Evolutionary conservation across 495 filamentous ascomycete species (phyloP).

Genomic region (Aspergillus kassunensis): DNA sequence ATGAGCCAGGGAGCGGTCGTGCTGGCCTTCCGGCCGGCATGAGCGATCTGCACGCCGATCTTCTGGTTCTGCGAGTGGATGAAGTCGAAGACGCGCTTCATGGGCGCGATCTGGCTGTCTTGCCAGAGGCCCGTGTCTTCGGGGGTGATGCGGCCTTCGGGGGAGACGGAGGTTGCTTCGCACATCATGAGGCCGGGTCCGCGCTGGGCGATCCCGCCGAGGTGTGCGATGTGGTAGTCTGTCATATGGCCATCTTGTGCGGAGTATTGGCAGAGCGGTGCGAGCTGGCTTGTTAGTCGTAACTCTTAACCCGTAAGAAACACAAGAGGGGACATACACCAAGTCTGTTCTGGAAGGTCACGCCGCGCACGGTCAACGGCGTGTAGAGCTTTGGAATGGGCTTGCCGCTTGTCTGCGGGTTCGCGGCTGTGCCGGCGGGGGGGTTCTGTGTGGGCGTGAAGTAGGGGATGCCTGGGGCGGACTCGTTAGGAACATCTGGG

Average conservation of each 20-base stretch:
- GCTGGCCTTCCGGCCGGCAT: conserved; percentile 72
- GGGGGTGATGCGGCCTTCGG: conserved; percentile 76
- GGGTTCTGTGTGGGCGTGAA: conserved; percentile 65
- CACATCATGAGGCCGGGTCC: conserved; percentile 66
- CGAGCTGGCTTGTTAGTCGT: too few relatives aligned
- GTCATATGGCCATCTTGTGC: conserved; percentile 60
- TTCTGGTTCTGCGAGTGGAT: conserved; percentile 67
- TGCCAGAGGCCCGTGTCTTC: conserved; percentile 69
- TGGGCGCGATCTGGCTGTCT: conserved; percentile 62
- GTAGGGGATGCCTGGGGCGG: conserved; percentile 48
- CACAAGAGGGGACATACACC: conserved; percentile 38
- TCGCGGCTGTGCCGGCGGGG: conserved; percentile 60
- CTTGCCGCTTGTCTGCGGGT: conserved; percentile 54
- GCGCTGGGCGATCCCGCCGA: conserved; percentile 57
- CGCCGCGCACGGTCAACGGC: conserved; percentile 55
- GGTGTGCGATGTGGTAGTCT: conserved; percentile 57
- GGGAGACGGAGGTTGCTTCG: conserved; percentile 66
- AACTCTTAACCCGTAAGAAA: too few relatives aligned
- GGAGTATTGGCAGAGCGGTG: conserved; percentile 68
- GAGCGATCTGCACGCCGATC: conserved; percentile 70
- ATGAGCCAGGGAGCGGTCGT: conserved; percentile 66
- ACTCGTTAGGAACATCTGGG: conserved; percentile 2
- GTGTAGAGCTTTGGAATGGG: conserved; percentile 66
- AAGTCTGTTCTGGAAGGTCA: conserved; percentile 59
- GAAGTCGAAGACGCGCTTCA: conserved; percentile 63